Percentiles rank a stretch among this genome's conserved stretches.
These are phyloP conservation scores for Dryas drummondii DNA, from an alignment of 306 rosid species.

Conservation along the genomic window DNA sequence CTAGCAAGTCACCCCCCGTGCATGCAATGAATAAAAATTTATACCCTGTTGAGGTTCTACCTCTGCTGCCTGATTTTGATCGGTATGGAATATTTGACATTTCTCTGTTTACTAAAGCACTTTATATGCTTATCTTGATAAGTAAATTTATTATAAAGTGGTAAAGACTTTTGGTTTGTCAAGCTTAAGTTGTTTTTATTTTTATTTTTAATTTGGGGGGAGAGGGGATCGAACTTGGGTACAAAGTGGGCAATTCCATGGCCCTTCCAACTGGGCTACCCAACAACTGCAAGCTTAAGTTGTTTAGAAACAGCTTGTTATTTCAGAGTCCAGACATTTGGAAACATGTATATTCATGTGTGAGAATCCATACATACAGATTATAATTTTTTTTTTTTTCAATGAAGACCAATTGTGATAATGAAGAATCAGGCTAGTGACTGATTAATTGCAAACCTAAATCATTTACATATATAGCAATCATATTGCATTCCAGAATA, in stretches of 20 bases:
- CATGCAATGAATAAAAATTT: conserved; percentile 86
- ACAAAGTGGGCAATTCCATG: too few species aligned
- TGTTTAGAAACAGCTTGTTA: background rate
- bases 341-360: conserved; percentile 2
- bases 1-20: conserved; percentile 84
- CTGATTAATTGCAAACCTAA: background rate
- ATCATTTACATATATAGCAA: background rate
- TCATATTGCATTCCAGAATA: background rate
- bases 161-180: background rate
- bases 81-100: conserved; percentile 47
- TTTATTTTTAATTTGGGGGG: too few species aligned
- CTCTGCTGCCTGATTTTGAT: conserved; percentile 83
- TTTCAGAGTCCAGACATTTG: background rate
- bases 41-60: conserved; percentile 91
- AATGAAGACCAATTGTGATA: background rate
- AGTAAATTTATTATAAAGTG: background rate
- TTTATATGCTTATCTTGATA: background rate
- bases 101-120: background rate
- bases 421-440: background rate
- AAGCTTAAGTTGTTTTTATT: background rate
- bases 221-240: too few species aligned
- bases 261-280: too few species aligned
- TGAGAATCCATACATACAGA: background rate
- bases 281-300: background rate
- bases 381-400: background rate